phyloP scores from a whole-genome alignment of 768 basidiomycete genomes.

The Boletus edulis region DNA sequence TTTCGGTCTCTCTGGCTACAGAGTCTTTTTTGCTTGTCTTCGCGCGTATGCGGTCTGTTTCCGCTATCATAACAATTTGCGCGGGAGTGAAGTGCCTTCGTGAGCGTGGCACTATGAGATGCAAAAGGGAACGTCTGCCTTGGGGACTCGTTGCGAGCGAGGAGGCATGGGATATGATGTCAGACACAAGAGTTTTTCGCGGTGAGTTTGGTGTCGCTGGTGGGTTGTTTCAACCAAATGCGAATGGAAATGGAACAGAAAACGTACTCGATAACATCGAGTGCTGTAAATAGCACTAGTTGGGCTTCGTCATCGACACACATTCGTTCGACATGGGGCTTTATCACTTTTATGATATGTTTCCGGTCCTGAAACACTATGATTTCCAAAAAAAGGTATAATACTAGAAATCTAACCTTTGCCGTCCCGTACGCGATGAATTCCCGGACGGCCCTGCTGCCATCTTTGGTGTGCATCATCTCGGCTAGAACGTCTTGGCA shows the following conservation, averaged over 20 bases:
- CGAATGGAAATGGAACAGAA: not conserved
- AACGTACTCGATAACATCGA: slow-evolving; percentile 85
- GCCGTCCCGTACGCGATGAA: slow-evolving; percentile 81
- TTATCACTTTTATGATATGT: slow-evolving; percentile 84
- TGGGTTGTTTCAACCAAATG: not conserved
- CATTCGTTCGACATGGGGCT: slow-evolving; percentile 88
- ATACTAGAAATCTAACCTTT: slow-evolving; percentile 48
- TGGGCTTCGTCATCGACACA: slow-evolving; percentile 89
- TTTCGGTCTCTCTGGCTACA: slow-evolving; percentile 61
- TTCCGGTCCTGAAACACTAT: slow-evolving; percentile 68
- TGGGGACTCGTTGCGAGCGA: slow-evolving; percentile 60
- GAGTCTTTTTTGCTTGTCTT: slow-evolving; percentile 85
- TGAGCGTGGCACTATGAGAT: slow-evolving; percentile 81
- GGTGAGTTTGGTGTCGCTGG: slow-evolving; percentile 87
- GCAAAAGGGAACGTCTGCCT: slow-evolving; percentile 80
- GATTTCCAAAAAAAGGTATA: not conserved
- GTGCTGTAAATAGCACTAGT: slow-evolving; percentile 82
- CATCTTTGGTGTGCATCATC: slow-evolving; percentile 93
- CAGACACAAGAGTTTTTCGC: slow-evolving; percentile 73
- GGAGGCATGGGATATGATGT: slow-evolving; percentile 58
- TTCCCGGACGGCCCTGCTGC: slow-evolving; percentile 81
- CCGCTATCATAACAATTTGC: slow-evolving; percentile 65
- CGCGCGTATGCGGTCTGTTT: slow-evolving; percentile 65
- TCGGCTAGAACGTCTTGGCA: slow-evolving; percentile 86
- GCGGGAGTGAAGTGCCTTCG: slow-evolving; percentile 86